A percentile compares a stretch with the other conserved stretches of the same genome.
These are phyloP conservation scores for Iris macrosiphon DNA, from an alignment of 106 monocot species.

Conservation along the genomic window DNA sequence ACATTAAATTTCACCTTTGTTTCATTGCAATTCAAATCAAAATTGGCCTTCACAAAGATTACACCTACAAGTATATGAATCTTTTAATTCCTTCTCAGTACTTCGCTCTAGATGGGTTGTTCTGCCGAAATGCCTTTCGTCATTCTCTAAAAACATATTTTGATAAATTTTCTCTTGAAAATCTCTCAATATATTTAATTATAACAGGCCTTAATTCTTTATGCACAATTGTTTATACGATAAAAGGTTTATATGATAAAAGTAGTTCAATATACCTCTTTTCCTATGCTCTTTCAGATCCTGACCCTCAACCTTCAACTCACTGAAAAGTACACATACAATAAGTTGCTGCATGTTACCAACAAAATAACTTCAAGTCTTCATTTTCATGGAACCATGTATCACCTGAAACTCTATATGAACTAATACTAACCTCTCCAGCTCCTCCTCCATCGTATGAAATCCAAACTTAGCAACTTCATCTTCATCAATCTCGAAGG, in stretches of 20 bases:
- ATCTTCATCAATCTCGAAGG: slow-evolving; percentile 28
- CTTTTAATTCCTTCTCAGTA: no score
- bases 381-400: not conserved
- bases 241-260: not conserved
- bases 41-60: no score
- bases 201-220: no score
- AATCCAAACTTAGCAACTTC: not conserved
- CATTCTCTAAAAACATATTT: no score
- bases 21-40: no score
- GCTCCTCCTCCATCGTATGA: slow-evolving; percentile 23
- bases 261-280: slow-evolving; percentile 47
- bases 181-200: no score
- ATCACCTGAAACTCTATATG: not conserved
- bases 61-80: no score
- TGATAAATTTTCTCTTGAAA: no score
- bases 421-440: slow-evolving; percentile 18
- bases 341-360: not conserved
- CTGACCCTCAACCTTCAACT: slow-evolving; percentile 25
- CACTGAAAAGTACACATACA: slow-evolving; percentile 30
- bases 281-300: slow-evolving; percentile 16
- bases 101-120: no score
- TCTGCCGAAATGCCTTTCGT: no score
- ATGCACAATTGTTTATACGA: not conserved
- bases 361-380: not conserved
- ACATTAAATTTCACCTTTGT: no score